These are phyloP conservation scores for Linum tenue DNA, from an alignment of 345 rosid genomes.

Conservation along the genomic window DNA sequence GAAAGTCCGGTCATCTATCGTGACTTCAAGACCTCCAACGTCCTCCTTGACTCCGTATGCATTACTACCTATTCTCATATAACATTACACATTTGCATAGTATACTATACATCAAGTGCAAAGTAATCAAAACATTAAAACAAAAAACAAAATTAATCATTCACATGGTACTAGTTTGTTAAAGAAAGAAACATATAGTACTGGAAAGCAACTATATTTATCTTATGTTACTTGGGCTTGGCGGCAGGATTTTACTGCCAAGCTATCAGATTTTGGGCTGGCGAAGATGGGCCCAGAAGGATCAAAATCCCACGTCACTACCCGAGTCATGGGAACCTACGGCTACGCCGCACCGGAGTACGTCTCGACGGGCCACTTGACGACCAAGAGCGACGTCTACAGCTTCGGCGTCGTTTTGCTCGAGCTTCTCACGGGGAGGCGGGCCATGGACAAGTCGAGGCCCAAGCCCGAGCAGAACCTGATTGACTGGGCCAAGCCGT, in stretches of 20 bases:
- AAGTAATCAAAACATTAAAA: too few relatives aligned
- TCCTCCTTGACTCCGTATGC: slow-evolving; percentile 71
- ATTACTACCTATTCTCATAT: not conserved
- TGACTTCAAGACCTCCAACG: slow-evolving; percentile 87
- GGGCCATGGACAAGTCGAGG: slow-evolving; percentile 64
- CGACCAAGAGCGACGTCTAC: slow-evolving; percentile 79
- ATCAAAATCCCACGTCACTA: slow-evolving; percentile 79
- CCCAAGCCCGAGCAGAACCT: slow-evolving; percentile 69
- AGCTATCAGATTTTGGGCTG: slow-evolving; percentile 83
- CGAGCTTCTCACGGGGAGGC: slow-evolving; percentile 74
- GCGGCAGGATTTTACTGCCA: slow-evolving; percentile 68
- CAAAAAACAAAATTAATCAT: too few relatives aligned
- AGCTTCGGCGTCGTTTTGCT: slow-evolving; percentile 85
- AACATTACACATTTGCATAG: not conserved
- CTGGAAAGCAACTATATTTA: not conserved
- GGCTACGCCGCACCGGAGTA: slow-evolving; percentile 97
- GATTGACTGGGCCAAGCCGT: slow-evolving; percentile 77
- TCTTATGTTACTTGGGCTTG: not conserved
- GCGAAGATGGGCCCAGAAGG: slow-evolving; percentile 97
- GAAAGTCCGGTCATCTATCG: slow-evolving; percentile 83
- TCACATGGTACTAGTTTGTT: too few relatives aligned
- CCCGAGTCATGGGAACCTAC: slow-evolving; percentile 94
- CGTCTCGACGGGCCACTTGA: slow-evolving; percentile 85
- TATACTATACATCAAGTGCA: too few relatives aligned
- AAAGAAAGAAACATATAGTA: too few relatives aligned